Evolutionary conservation across 2,329 filamentous ascomycete species (phyloP).

Genomic region (Ophiocordyceps sinensis): DNA sequence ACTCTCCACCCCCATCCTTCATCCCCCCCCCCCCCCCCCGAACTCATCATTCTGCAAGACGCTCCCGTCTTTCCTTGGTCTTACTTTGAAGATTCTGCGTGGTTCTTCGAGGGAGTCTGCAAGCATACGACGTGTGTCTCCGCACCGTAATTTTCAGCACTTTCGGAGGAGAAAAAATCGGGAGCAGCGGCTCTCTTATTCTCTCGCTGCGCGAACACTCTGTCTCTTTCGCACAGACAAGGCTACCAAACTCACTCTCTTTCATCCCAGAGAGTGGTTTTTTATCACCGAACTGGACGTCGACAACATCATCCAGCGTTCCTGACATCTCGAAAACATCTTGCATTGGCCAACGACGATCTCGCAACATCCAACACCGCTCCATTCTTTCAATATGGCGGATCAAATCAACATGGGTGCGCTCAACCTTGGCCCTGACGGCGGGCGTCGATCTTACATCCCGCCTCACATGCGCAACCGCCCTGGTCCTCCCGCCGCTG

Average conservation of each 20-base stretch:
- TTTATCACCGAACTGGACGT: neutral
- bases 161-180: slow-evolving; percentile 13
- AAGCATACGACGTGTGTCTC: slow-evolving; percentile 15
- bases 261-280: slow-evolving; percentile 12
- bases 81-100: slow-evolving; percentile 32
- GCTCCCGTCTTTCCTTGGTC: slow-evolving; percentile 25
- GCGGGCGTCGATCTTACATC: slow-evolving; percentile 55
- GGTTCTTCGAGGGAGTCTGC: slow-evolving; percentile 25
- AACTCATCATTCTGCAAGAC: slow-evolving; percentile 14
- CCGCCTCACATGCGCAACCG: slow-evolving; percentile 65
- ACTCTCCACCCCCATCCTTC: slow-evolving; percentile 14
- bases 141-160: slow-evolving; percentile 15
- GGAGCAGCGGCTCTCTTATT: slow-evolving; percentile 19
- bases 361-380: slow-evolving; percentile 7
- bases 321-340: too few species aligned
- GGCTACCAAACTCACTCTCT: slow-evolving; percentile 11
- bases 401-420: slow-evolving; percentile 74
- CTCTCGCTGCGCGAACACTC: slow-evolving; percentile 14
- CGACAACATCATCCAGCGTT: neutral
- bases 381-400: slow-evolving; percentile 45
- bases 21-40: slow-evolving; percentile 14
- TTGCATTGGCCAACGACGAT: neutral
- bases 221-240: slow-evolving; percentile 16
- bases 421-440: slow-evolving; percentile 44
- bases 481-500: slow-evolving; percentile 7